These are phyloP conservation scores for Zygotorulaspora mrakii DNA, from an alignment of 1,139 yeast genomes.

Conservation along the genomic window DNA sequence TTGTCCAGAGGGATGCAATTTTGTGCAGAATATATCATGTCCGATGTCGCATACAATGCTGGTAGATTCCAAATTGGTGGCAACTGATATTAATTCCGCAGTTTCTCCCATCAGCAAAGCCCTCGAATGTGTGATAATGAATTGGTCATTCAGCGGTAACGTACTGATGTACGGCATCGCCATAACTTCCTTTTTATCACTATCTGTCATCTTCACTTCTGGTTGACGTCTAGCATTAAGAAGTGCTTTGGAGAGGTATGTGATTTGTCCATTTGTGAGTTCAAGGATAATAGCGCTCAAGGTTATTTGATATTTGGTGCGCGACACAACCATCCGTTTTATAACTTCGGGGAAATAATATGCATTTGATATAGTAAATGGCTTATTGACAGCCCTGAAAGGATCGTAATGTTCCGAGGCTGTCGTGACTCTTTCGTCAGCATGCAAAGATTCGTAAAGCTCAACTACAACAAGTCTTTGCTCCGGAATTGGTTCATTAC, in stretches of 20 bases:
- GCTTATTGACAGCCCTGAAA: slow-evolving; percentile 36
- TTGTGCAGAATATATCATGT: slow-evolving; percentile 70
- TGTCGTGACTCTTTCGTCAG: slow-evolving; percentile 42
- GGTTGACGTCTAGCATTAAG: slow-evolving; percentile 59
- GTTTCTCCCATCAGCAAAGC: slow-evolving; percentile 23
- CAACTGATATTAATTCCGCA: slow-evolving; percentile 45
- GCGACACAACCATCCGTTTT: slow-evolving; percentile 51
- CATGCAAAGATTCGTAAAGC: slow-evolving; percentile 59
- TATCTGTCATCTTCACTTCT: slow-evolving; percentile 50
- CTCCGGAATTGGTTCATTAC: slow-evolving; percentile 45
- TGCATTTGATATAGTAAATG: slow-evolving; percentile 51
- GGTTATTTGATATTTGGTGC: slow-evolving; percentile 72
- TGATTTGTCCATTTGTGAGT: slow-evolving; percentile 59
- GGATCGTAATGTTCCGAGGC: slow-evolving; percentile 16
- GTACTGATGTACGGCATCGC: slow-evolving; percentile 65
- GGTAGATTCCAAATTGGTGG: slow-evolving; percentile 81
- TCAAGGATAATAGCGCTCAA: slow-evolving; percentile 61
- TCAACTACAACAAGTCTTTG: slow-evolving; percentile 68
- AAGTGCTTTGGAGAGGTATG: slow-evolving; percentile 62
- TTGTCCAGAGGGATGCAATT: slow-evolving; percentile 75
- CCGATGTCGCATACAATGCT: slow-evolving; percentile 65
- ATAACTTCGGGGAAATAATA: slow-evolving; percentile 59
- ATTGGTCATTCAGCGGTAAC: slow-evolving; percentile 47
- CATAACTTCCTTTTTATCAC: slow-evolving; percentile 58
- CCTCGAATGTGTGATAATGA: slow-evolving; percentile 43